These are phyloP conservation scores for Artemisia annua DNA, from an alignment of 129 eudicot genomes.

Conservation along the genomic window DNA sequence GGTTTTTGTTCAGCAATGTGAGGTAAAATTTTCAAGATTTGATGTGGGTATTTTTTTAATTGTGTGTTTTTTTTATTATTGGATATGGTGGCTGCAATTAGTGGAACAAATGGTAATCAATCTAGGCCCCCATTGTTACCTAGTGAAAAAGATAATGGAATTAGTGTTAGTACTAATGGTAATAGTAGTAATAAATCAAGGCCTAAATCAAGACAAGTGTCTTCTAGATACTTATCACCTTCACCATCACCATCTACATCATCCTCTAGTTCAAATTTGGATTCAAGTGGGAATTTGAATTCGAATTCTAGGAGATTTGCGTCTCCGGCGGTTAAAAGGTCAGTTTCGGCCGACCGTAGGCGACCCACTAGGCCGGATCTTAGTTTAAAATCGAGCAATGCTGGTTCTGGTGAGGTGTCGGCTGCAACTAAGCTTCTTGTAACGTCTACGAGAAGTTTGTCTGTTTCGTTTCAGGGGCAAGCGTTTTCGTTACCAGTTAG, in stretches of 20 bases:
- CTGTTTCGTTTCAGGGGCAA: conserved; percentile 95
- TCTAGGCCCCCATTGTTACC: conserved; percentile 84
- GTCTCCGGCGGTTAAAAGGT: conserved; percentile 69
- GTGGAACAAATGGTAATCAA: conserved; percentile 43
- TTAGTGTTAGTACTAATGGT: conserved; percentile 39
- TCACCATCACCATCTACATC: conserved; percentile 81
- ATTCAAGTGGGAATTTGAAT: conserved; percentile 27
- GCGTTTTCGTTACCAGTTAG: conserved; percentile 84
- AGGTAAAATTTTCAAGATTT: conserved; percentile 33
- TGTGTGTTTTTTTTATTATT: conserved; percentile 6
- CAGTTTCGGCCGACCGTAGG: conserved; percentile 81
- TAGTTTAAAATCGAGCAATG: conserved; percentile 49
- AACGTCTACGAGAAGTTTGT: conserved; percentile 82
- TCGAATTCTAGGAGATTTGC: conserved; percentile 59
- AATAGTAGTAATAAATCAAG: conserved; percentile 37
- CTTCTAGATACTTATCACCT: conserved; percentile 86
- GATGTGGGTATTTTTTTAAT: conserved; percentile 12
- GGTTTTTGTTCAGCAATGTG: conserved; percentile 49
- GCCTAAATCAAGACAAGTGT: conserved; percentile 69
- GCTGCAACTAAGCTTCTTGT: conserved; percentile 82
- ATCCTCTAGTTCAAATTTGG: conserved; percentile 45
- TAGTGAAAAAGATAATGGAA: conserved; percentile 59
- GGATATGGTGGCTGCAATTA: conserved; percentile 77
- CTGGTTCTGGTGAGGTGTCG: conserved; percentile 50
- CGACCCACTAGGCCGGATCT: conserved; percentile 64